These are phyloP conservation scores for Biscogniauxia marginata DNA, from an alignment of 2,329 filamentous ascomycete species.

Conservation along the genomic window DNA sequence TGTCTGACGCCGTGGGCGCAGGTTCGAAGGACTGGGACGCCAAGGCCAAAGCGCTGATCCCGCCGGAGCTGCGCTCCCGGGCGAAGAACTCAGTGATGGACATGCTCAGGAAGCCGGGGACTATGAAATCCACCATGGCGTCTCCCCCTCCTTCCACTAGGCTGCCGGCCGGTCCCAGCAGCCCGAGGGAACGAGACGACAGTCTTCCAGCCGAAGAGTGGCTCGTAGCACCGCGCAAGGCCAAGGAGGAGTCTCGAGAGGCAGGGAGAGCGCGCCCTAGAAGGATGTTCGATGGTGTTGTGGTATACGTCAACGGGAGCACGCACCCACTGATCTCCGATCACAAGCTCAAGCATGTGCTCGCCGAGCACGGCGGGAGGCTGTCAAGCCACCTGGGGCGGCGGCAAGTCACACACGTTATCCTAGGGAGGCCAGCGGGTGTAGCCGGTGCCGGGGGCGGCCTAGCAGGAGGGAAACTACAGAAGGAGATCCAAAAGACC, in stretches of 20 bases:
- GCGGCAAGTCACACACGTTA: conserved; percentile 79
- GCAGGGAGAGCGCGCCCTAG: conserved; percentile 44
- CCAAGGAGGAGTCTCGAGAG: conserved; percentile 37
- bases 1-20: conserved; percentile 64
- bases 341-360: conserved; percentile 77
- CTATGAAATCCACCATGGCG: conserved; percentile 35
- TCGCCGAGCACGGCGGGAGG: conserved; percentile 71
- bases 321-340: conserved; percentile 80
- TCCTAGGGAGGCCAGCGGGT: conserved; percentile 62
- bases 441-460: conserved; percentile 67
- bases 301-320: conserved; percentile 84
- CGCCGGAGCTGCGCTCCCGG: conserved; percentile 41
- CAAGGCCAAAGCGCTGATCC: conserved; percentile 41
- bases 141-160: too few relatives aligned
- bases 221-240: conserved; percentile 26
- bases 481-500: conserved; percentile 71
- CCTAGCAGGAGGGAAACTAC: conserved; percentile 73
- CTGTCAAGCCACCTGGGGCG: conserved; percentile 71
- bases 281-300: conserved; percentile 67
- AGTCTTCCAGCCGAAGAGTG: conserved; percentile 25
- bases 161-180: neutral
- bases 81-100: conserved; percentile 48
- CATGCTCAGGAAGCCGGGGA: conserved; percentile 50
- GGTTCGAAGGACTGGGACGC: conserved; percentile 58
- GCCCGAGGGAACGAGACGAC: neutral